A percentile compares a stretch with the other conserved stretches of the same genome.
These are phyloP conservation scores for Peronospora belbahrii DNA, from an alignment of 352 stramenopile species.

Conservation along the genomic window DNA sequence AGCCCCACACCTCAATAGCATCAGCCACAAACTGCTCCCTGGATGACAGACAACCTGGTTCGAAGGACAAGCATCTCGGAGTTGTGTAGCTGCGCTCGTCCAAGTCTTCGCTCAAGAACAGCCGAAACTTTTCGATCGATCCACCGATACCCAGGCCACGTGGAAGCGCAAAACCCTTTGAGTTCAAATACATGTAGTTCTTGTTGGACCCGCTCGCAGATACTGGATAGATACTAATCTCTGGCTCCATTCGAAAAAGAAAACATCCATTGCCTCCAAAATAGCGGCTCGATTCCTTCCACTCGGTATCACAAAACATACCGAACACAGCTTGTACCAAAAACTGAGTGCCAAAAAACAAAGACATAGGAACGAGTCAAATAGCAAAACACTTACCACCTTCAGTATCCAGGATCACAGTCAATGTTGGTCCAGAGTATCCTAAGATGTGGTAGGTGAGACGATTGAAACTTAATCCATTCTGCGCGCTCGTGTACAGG, in stretches of 20 bases:
- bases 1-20: slow-evolving; percentile 74
- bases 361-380: neutral
- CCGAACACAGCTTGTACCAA: slow-evolving; percentile 60
- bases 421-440: slow-evolving; percentile 64
- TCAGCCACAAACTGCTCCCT: slow-evolving; percentile 56
- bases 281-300: slow-evolving; percentile 73
- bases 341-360: neutral
- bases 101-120: slow-evolving; percentile 82
- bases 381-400: slow-evolving; percentile 40
- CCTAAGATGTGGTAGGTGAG: slow-evolving; percentile 75
- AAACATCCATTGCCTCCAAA: slow-evolving; percentile 81
- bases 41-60: slow-evolving; percentile 49
- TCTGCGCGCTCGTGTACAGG: slow-evolving; percentile 72
- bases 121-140: slow-evolving; percentile 58
- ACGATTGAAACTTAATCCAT: slow-evolving; percentile 80
- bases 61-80: slow-evolving; percentile 66
- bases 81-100: slow-evolving; percentile 78
- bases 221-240: slow-evolving; percentile 56
- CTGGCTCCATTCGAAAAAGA: slow-evolving; percentile 59
- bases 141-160: slow-evolving; percentile 72
- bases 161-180: slow-evolving; percentile 67
- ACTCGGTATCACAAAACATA: slow-evolving; percentile 81
- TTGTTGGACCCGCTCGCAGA: slow-evolving; percentile 34
- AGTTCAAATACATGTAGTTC: slow-evolving; percentile 87
- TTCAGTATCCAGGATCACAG: slow-evolving; percentile 58